A percentile compares a stretch with the other conserved stretches of the same genome.
Evolutionary conservation across 345 rosid species (phyloP).

Genomic region (Eucalyptus leucophloia): DNA sequence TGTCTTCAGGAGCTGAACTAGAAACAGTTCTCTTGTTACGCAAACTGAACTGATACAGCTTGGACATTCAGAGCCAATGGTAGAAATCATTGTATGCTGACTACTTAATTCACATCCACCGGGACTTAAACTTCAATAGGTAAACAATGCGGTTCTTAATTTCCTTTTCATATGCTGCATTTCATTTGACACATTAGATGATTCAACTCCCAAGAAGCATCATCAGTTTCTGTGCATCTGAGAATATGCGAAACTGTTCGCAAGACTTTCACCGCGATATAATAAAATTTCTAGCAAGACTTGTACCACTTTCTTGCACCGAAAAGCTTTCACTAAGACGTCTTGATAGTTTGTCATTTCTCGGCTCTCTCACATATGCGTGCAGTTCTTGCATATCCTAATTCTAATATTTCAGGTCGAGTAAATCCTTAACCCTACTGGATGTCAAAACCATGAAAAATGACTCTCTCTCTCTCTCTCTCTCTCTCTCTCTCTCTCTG

Average conservation of each 20-base stretch:
- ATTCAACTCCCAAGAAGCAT: not conserved
- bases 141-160: not conserved
- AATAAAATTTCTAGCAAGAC: not conserved
- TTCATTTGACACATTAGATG: not conserved
- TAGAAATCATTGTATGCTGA: not conserved
- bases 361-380: not conserved
- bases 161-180: not conserved
- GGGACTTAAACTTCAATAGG: not conserved
- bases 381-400: not conserved
- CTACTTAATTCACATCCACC: not conserved
- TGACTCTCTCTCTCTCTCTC: not conserved
- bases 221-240: not conserved
- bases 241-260: not conserved
- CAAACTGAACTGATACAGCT: not conserved
- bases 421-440: not conserved
- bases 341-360: not conserved
- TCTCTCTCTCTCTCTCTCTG: not conserved
- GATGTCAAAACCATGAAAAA: not conserved
- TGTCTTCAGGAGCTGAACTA: not conserved
- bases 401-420: not conserved
- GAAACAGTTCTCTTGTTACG: not conserved
- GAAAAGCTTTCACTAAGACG: not conserved
- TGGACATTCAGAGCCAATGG: not conserved
- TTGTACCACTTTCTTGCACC: not conserved
- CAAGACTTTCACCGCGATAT: not conserved